These are phyloP conservation scores for Amoebophrya sp. DNA, from an alignment of 169 alveolate genomes.

Conservation along the genomic window DNA sequence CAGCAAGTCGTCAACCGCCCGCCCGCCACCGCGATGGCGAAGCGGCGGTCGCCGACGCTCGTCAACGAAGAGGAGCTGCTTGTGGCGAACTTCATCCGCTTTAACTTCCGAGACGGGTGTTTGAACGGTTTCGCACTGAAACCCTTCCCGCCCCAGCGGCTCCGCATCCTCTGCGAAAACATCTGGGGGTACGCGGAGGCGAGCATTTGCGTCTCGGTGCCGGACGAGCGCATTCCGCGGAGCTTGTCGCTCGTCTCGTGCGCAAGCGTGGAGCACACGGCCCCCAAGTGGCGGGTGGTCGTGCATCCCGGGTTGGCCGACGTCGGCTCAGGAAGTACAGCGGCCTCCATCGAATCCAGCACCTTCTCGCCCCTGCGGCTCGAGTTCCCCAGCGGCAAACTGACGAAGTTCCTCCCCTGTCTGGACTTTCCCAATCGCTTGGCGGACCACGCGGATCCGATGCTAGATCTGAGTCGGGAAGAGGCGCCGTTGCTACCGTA, in stretches of 20 bases:
- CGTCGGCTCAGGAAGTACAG: background rate
- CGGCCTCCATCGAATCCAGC: background rate
- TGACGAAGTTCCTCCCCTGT: background rate
- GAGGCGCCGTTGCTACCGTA: background rate
- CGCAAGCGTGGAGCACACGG: background rate
- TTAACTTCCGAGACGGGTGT: background rate
- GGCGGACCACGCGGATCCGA: background rate
- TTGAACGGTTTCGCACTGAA: background rate
- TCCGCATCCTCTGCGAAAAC: background rate
- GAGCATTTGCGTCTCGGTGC: background rate
- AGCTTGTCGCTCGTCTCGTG: background rate
- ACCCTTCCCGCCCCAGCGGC: background rate
- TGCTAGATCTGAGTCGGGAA: background rate
- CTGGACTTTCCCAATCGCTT: background rate
- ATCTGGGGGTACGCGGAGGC: slow-evolving; percentile 11
- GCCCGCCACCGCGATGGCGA: too few species aligned
- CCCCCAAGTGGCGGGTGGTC: background rate
- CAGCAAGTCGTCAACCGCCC: too few species aligned
- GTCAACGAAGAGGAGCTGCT: background rate
- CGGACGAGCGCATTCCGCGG: background rate
- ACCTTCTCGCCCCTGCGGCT: background rate
- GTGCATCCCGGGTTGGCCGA: background rate
- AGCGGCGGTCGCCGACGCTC: too few species aligned
- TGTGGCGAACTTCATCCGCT: background rate
- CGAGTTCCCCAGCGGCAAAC: background rate